Evolutionary conservation across 2,329 filamentous ascomycete genomes (phyloP).

Genomic region (Emmonsiellopsis sp.): DNA sequence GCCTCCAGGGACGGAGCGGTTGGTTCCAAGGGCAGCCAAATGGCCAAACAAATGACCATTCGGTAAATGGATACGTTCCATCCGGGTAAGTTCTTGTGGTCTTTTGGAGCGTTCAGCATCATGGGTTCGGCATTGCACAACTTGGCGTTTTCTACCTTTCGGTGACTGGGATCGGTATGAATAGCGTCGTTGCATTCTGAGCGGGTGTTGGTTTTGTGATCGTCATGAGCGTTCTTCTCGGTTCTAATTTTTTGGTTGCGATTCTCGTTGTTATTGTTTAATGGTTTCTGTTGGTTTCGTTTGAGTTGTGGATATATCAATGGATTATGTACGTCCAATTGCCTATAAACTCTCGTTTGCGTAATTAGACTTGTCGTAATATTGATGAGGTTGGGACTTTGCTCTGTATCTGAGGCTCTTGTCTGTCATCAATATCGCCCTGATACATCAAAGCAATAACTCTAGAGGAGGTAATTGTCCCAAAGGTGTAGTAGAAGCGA

Average conservation of each 20-base stretch:
- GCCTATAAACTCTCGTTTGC: neutral
- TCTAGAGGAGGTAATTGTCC: neutral
- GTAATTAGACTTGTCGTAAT: neutral
- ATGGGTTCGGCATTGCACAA: neutral
- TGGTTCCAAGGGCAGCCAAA: constrained; percentile 66
- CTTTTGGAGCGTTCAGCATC: neutral
- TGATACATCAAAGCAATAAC: no score
- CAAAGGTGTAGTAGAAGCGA: neutral
- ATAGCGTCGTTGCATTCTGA: neutral
- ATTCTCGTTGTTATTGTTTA: neutral
- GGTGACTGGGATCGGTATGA: neutral
- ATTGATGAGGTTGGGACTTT: no score
- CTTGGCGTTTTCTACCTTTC: neutral
- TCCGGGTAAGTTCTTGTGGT: constrained; percentile 5
- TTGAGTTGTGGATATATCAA: no score
- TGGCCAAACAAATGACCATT: constrained; percentile 93
- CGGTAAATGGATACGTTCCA: constrained; percentile 44
- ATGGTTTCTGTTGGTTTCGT: neutral
- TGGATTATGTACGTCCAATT: no score
- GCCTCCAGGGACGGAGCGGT: constrained; percentile 55
- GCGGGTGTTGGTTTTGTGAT: neutral
- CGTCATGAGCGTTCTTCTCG: neutral
- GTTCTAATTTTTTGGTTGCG: neutral
- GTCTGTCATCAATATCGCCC: no score
- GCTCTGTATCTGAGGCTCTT: no score